Base-by-base conservation (phyloP, 2,329 filamentous ascomycete genomes). In the Alternaria conjuncta region DNA sequence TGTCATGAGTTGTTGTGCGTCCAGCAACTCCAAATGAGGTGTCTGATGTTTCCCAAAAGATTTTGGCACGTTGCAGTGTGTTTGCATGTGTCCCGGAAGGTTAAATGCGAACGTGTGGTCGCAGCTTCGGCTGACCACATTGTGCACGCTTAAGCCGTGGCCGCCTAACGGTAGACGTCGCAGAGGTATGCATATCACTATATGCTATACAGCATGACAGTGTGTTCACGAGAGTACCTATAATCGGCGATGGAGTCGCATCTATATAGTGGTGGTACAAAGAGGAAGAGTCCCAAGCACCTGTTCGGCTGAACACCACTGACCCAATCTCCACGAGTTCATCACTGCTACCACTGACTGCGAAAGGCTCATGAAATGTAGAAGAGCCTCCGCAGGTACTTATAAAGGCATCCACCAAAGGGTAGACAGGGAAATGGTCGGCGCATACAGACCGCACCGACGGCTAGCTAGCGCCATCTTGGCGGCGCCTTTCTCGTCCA, bases 361-460 rank as follows among this genome's bases (percentile, higher is more conserved):
- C 20, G 10, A 5, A 18, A 10, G 8, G 21, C 30, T 23, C 49
- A 23, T 50, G 23, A 10, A 41, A 25, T 23, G 9, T 2, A 45
- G 21, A 32, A 51, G 54, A 28, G 32, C 45, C 20, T 10, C 15
- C 32, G 21, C 44, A 49, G 23, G 18, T 32, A 53, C 20, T 41
- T 46, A 57, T 47, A 41, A 53, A 32, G 23, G 11, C 41, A 26
- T 28, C 21, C 41, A 46, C 36, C 60, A 53, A 53, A 28, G 36
- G 13, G 26, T 58, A 44, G 36, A n/a, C 58, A 41, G 28, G 41
- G 26, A 18, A 41, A 28, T 20, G 58, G 57, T 60, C 63, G 53
- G 57, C 63, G 63, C 63, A 64, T 65, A 46, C 32, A 61, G 60
- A 51, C 64, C 60, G 36, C 62, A 28, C 45, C 49, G 32, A 50